A percentile compares a stretch with the other conserved stretches of the same genome.
Conservation (phyloP, 2,329 filamentous ascomycete genomes). For the Botrytis elliptica region DNA sequence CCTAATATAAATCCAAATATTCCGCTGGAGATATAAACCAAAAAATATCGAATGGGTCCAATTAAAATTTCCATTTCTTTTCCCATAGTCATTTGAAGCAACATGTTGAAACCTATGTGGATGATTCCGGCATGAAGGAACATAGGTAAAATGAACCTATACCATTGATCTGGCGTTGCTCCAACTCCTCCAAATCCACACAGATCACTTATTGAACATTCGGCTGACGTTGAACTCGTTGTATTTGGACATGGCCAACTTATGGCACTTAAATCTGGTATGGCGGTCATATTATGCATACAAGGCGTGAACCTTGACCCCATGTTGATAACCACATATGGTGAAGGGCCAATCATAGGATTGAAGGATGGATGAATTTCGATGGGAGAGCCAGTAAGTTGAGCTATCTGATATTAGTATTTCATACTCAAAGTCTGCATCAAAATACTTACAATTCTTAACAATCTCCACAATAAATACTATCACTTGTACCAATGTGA, state of each 20-base stretch:
- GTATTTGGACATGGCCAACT: slow-evolving; percentile 80
- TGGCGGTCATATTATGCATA: slow-evolving; percentile 77
- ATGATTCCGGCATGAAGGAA: slow-evolving; percentile 93
- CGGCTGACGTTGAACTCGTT: slow-evolving; percentile 55
- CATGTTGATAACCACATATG: slow-evolving; percentile 93
- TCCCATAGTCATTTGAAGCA: slow-evolving; percentile 85
- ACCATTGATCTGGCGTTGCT: slow-evolving; percentile 85
- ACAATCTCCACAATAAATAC: slow-evolving; percentile 90
- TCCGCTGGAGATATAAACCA: slow-evolving; percentile 87
- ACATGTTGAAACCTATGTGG: slow-evolving; percentile 93
- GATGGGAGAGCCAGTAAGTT: slow-evolving; percentile 66
- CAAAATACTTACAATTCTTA: slow-evolving; percentile 68
- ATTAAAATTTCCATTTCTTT: slow-evolving; percentile 92
- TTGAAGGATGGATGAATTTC: slow-evolving; percentile 76
- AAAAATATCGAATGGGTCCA: slow-evolving; percentile 79
- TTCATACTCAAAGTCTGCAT: background rate
- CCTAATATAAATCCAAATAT: slow-evolving; percentile 97
- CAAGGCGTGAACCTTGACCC: slow-evolving; percentile 89
- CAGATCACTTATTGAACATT: slow-evolving; percentile 74
- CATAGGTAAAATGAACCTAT: slow-evolving; percentile 90
- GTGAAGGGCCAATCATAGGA: slow-evolving; percentile 93
- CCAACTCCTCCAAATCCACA: slow-evolving; percentile 69
- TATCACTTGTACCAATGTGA: slow-evolving; percentile 72
- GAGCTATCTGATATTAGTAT: slow-evolving; percentile 47
- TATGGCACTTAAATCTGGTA: slow-evolving; percentile 56